Conservation (phyloP, 495 filamentous ascomycete genomes). For the Lepidopterella palustris region DNA sequence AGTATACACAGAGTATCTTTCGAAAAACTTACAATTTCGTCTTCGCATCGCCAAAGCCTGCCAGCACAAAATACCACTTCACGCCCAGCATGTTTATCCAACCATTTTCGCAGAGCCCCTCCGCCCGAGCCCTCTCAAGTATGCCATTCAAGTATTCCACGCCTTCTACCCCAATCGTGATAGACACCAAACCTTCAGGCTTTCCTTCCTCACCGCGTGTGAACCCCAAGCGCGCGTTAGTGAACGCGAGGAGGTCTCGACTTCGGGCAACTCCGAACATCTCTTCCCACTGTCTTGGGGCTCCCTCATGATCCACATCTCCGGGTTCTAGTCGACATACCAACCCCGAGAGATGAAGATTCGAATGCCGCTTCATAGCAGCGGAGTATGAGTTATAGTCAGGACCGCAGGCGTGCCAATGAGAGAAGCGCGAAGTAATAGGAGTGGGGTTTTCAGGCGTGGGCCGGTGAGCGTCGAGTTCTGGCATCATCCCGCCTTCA, state of each 20-base stretch:
- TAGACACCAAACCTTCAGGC: slow-evolving; percentile 24
- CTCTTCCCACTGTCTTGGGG: slow-evolving; percentile 30
- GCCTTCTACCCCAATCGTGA: slow-evolving; percentile 30
- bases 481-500: slow-evolving; percentile 31
- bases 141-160: slow-evolving; percentile 24
- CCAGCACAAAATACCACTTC: slow-evolving; percentile 29
- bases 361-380: slow-evolving; percentile 22
- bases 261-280: slow-evolving; percentile 29
- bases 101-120: slow-evolving; percentile 21
- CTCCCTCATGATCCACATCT: slow-evolving; percentile 24
- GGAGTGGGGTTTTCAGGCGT: slow-evolving; percentile 22
- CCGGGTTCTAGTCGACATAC: slow-evolving; percentile 25
- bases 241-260: slow-evolving; percentile 31
- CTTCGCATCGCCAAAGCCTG: slow-evolving; percentile 5
- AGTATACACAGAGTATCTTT: too few relatives aligned
- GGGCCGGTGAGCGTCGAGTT: slow-evolving; percentile 29
- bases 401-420: slow-evolving; percentile 31
- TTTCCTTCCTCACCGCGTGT: slow-evolving; percentile 24
- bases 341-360: slow-evolving; percentile 27
- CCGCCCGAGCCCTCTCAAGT: slow-evolving; percentile 20
- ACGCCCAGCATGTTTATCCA: slow-evolving; percentile 30
- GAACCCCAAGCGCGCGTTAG: slow-evolving; percentile 32
- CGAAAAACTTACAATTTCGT: slow-evolving; percentile 8
- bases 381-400: slow-evolving; percentile 21
- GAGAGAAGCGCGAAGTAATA: slow-evolving; percentile 28